Evolutionary conservation across 1,139 yeast genomes (phyloP), one percentile per base, ranked within the genome.

Genomic region (Saccharomycopsis hybrid): DNA sequence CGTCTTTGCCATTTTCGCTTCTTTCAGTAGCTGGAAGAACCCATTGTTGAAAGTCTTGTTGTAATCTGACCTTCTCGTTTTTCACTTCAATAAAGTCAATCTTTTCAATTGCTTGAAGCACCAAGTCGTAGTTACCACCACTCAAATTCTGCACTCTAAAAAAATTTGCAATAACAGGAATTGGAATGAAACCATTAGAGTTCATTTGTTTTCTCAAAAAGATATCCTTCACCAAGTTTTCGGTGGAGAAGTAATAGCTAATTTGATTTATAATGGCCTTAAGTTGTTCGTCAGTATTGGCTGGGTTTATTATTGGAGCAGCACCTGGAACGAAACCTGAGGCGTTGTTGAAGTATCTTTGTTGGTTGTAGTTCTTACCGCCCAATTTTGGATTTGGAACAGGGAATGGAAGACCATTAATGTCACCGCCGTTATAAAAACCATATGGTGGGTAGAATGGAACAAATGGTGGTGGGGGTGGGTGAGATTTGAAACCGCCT

Each of bases 161-260:
- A 66, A 88, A 88, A 55, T 74, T 71, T 55, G 88, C 81, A 58
- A 88, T 73, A 53, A 81, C 74, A 5, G 65, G 61, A 56, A 88
- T 68, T 37, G 82, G 78, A 50, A 88, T 76, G 75, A 82, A 82
- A 33, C 96, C 96, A 54, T 79, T 73, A 46, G 72, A 68, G 66
- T 83, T 81, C 95, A 88, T 87, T 61, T 83, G 86, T 59, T 79
- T 78, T 65, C 96, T 78, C 63, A 88, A 72, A 64, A 68, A 87
- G 53, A 85, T 70, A 65, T 88, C 96, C 68, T 86, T 85, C 59
- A 86, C 74, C 66, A 92, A 74, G 68, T 92, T 92, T 60, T 89
- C 96, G 51, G 83, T 75, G 30, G 94, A 83, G 67, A 92, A 85
- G 67, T 92, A 92, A 71, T 90, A 92, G 63, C 87, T 92, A 53